Evolutionary conservation across 2,329 filamentous ascomycete genomes (phyloP), one percentile per base, ranked within the genome.

Genomic region (Aspergillus brasiliensis): DNA sequence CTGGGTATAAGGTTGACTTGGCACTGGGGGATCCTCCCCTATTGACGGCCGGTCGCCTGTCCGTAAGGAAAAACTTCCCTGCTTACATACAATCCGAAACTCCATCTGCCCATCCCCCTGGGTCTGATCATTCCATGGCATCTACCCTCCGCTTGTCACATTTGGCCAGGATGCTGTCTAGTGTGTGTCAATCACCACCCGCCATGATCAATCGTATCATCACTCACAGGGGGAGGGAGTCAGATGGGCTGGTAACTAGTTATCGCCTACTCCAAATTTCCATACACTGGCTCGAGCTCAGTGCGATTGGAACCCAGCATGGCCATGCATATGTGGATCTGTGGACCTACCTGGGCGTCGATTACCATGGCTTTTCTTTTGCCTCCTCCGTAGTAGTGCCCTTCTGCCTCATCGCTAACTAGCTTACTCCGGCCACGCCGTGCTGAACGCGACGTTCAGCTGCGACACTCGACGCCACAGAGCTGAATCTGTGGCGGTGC

Each of bases 1-100:
- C 55, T 57, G 56, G 57, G 63, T 58, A 62, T 60, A 65, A 65
- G 57, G 63, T 60, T 62, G 58, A 56, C 61, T 65, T 63, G 63
- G 63, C 61, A 57, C 56, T 58, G 53, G 63, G 49, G 51, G 51
- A 60, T 62, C 62, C 61, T 58, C 34, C 58, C 56, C 52, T 55
- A 55, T 34, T 34, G 31, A 34, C 31, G 31, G 31, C 31, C 31
- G 31, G 31, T 34, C 31, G 31, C 31, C 52, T 46, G 52, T 40
- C 44, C 46, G 57, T 51, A 47, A 34, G 31, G 31, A 34, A 34
- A 34, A 34, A n/a, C 34, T 44, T 44, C 25, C 40, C 40, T 17
- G 23, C 38, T 44, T 31, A 44, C 38, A 46, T 23, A 21, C 52
- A 17, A 38, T 55, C 46, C 28, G 40, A 34, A 34, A 54, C 52